Evolutionary conservation across 2,329 filamentous ascomycete species (phyloP).

Genomic region (Neobulgaria alba): DNA sequence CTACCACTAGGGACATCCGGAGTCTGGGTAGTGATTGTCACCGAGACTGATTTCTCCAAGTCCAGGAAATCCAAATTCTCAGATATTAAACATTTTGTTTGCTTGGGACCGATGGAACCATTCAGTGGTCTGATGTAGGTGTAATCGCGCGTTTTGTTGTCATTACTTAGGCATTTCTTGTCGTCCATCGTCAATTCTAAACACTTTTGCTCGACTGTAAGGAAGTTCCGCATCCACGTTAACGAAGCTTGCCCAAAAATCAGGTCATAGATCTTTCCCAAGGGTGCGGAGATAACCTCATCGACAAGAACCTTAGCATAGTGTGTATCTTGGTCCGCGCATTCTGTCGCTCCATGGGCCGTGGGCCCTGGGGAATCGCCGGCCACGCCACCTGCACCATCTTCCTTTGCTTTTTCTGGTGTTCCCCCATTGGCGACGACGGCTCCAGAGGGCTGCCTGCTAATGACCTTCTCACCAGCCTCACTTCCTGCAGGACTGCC

Average conservation of each 20-base stretch:
- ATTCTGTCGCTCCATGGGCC: slow-evolving; percentile 77
- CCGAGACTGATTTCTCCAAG: slow-evolving; percentile 74
- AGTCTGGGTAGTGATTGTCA: slow-evolving; percentile 78
- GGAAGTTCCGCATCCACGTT: slow-evolving; percentile 77
- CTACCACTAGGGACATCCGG: slow-evolving; percentile 94
- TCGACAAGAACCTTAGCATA: slow-evolving; percentile 82
- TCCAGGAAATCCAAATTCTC: slow-evolving; percentile 81
- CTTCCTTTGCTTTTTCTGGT: slow-evolving; percentile 43
- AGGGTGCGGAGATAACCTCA: slow-evolving; percentile 74
- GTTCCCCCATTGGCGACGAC: slow-evolving; percentile 36
- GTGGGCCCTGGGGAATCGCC: slow-evolving; percentile 78
- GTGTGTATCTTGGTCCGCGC: slow-evolving; percentile 67
- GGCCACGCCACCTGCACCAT: slow-evolving; percentile 31
- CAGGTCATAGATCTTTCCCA: slow-evolving; percentile 84
- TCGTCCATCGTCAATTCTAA: slow-evolving; percentile 75
- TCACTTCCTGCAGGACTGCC: slow-evolving; percentile 37
- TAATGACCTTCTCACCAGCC: slow-evolving; percentile 52
- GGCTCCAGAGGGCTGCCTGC: slow-evolving; percentile 63
- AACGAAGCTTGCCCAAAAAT: slow-evolving; percentile 77
- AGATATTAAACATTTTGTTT: slow-evolving; percentile 88
- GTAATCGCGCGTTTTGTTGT: slow-evolving; percentile 66
- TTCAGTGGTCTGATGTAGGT: slow-evolving; percentile 88
- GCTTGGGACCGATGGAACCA: slow-evolving; percentile 77
- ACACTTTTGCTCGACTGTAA: slow-evolving; percentile 81
- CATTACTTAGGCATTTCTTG: slow-evolving; percentile 56